Evolutionary conservation across 257 asterid genomes (phyloP), one percentile per base, ranked within the genome.

Genomic region (Nicotiana undulata): DNA sequence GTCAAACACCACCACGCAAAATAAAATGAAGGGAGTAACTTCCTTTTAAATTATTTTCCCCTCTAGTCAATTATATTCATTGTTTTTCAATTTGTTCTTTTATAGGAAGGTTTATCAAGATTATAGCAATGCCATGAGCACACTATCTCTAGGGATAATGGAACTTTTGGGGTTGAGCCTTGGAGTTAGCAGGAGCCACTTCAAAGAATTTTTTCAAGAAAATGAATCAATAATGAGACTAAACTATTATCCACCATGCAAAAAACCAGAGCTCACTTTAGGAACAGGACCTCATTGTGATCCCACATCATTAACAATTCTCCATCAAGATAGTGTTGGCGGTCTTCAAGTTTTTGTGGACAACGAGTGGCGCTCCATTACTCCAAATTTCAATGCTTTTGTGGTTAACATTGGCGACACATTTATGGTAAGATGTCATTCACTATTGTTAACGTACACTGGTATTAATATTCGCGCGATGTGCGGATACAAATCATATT

Each of bases 281-380:
- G 85, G 85, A 17, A 79, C 85, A 26, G 85, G 85, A 13, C 85
- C 85, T 9, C 85, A 83, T 56, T 83, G 85, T 68, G 85, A 83
- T 74, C 85, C 85, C 37, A 83, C 80, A 15, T 79, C 85, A 29
- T 51, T 83, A 24, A 83, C 85, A 29, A 83, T 83, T 17, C 85
- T 83, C 29, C 85, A 83, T 75, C 85, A 83, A 68, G 85, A 82
- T 70, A 49, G 44, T 28, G 85, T 82, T 67, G 79, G 65, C 2
- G 82, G 85, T 37, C 85, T 82, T 49, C 79, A 83, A 58, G 83
- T 83, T 29, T 79, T 70, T 59, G 76, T 75, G 37, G 81, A 83
- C 76, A 79, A 83, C 28, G 51, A 83, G 76, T 83, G 85, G 85
- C 74, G 28, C 24, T 49, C 80, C 29, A 55, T 83, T 17, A 64